A percentile compares a stretch with the other conserved stretches of the same genome.
Evolutionary conservation across 2,329 filamentous ascomycete species (phyloP).

Genomic region (Massarina eburnea): DNA sequence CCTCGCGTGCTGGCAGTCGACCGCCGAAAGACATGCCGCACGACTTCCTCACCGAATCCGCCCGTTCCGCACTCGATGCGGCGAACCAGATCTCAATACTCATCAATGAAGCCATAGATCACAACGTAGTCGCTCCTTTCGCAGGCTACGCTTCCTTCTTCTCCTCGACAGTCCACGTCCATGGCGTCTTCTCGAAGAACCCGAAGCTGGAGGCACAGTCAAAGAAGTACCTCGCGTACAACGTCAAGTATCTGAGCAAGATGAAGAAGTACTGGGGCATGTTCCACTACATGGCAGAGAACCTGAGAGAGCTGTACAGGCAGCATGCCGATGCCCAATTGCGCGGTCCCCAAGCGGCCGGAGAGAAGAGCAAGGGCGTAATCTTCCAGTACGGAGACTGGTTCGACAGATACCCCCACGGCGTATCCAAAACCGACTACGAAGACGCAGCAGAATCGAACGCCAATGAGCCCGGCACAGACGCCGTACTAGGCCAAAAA

Average conservation of each 20-base stretch:
- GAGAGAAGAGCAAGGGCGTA: conserved; percentile 44
- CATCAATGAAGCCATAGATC: conserved; percentile 76
- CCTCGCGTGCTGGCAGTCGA: conserved; percentile 64
- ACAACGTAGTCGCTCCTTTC: conserved; percentile 85
- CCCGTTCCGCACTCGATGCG: conserved; percentile 75
- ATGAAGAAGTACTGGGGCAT: conserved; percentile 99
- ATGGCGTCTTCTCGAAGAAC: conserved; percentile 87
- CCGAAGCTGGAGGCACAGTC: conserved; percentile 71
- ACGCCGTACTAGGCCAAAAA: conserved; percentile 85
- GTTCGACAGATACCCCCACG: conserved; percentile 94
- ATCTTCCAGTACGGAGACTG: conserved; percentile 97
- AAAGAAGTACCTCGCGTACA: conserved; percentile 82
- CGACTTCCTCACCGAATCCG: conserved; percentile 74
- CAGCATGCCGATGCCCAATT: conserved; percentile 79
- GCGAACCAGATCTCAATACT: conserved; percentile 85
- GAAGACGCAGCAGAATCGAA: conserved; percentile 69
- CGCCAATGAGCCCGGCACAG: conserved; percentile 77
- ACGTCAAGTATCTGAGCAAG: conserved; percentile 85
- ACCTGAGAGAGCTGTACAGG: conserved; percentile 84
- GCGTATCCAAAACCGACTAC: conserved; percentile 81
- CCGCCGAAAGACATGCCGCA: conserved; percentile 72
- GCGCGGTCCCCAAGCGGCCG: conserved; percentile 57
- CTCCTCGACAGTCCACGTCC: conserved; percentile 91
- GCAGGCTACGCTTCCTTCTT: conserved; percentile 93
- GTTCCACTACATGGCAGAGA: conserved; percentile 96